phyloP scores from a whole-genome alignment of 495 filamentous ascomycete species.

The Podospora anserina region DNA sequence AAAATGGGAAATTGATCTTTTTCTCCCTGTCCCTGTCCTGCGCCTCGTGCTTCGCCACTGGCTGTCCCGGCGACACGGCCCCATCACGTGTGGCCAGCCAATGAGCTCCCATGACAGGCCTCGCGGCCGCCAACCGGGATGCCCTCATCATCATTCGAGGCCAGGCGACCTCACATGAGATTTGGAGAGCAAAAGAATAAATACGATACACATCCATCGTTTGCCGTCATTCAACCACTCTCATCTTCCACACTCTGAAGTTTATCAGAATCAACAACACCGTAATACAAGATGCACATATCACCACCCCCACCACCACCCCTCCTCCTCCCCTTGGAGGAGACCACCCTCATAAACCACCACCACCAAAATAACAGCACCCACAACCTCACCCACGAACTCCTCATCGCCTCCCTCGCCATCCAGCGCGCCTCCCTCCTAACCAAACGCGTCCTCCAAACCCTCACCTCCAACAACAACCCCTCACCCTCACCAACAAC shows the following conservation, averaged over 20 bases:
- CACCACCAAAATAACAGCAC: neutral
- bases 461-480: conserved; percentile 27
- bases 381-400: conserved; percentile 36
- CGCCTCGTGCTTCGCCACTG: neutral
- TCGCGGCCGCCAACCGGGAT: neutral
- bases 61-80: neutral
- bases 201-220: neutral
- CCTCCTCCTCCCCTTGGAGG: neutral
- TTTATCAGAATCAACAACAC: no score
- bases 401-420: conserved; percentile 48
- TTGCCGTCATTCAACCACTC: no score
- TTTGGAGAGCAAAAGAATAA: neutral
- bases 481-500: neutral
- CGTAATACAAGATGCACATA: no score
- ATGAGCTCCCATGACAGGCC: neutral
- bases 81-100: neutral
- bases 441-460: conserved; percentile 49
- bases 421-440: conserved; percentile 54
- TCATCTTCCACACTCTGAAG: neutral
- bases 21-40: neutral
- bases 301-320: neutral
- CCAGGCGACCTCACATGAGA: neutral
- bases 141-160: neutral
- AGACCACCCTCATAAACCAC: neutral
- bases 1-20: no score